Conservation (phyloP, 176 grass and related monocot genomes). For the Carex cristatella region DNA sequence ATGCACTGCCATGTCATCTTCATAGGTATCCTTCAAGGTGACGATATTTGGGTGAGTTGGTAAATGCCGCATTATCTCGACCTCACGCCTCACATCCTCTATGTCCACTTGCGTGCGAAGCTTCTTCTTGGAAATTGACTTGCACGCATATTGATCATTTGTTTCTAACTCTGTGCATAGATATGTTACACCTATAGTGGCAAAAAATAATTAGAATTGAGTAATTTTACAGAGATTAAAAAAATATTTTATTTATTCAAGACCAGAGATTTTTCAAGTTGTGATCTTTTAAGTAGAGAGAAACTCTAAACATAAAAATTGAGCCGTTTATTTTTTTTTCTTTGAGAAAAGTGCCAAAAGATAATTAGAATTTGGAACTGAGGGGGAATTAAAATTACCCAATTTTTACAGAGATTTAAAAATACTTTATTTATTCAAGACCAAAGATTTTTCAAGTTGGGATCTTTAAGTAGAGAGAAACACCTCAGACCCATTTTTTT, state of each 20-base stretch:
- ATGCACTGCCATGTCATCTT: conserved; percentile 77
- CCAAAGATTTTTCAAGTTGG: too few relatives aligned
- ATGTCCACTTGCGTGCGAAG: conserved; percentile 67
- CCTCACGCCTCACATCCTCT: conserved; percentile 80
- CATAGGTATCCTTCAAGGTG: conserved; percentile 69
- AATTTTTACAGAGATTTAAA: not conserved
- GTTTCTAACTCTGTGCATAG: conserved; percentile 63
- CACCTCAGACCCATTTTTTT: too few relatives aligned
- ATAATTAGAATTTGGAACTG: not conserved
- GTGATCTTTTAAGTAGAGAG: too few relatives aligned
- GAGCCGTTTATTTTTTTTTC: too few relatives aligned
- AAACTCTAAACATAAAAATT: too few relatives aligned
- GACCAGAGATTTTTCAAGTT: too few relatives aligned
- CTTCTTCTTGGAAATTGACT: conserved; percentile 95
- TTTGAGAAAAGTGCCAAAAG: too few relatives aligned
- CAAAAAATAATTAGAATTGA: too few relatives aligned
- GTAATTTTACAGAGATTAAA: too few relatives aligned
- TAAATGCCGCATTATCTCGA: conserved; percentile 71
- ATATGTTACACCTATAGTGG: conserved; percentile 47
- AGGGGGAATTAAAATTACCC: not conserved
- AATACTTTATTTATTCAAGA: not conserved
- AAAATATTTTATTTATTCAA: too few relatives aligned
- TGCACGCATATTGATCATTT: conserved; percentile 49
- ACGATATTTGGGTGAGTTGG: conserved; percentile 74
- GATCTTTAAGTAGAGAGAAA: too few relatives aligned